Evolutionary conservation across 306 rosid genomes (phyloP).

Genomic region (Glycine tomentella): DNA sequence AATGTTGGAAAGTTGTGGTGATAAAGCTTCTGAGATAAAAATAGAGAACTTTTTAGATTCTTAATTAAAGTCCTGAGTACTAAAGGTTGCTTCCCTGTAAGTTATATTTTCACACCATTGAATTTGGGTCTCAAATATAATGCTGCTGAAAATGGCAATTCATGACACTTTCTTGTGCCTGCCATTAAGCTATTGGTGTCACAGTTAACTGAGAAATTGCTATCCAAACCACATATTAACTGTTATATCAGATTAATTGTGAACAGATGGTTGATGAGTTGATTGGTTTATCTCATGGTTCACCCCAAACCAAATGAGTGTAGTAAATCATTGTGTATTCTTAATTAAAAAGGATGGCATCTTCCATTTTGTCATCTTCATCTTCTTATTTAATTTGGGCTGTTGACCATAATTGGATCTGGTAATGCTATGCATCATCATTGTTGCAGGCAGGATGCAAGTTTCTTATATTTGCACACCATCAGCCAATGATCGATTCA

Average conservation of each 20-base stretch:
- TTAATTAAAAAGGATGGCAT: conserved; percentile 5
- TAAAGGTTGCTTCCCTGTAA: background rate
- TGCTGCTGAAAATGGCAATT: conserved; percentile 13
- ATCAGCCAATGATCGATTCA: conserved; percentile 87
- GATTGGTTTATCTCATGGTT: conserved; percentile 18
- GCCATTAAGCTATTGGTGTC: conserved; percentile 17
- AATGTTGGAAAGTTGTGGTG: conserved; percentile 15
- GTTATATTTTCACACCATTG: conserved; percentile 7
- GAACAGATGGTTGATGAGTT: background rate
- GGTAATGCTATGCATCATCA: conserved; percentile 29
- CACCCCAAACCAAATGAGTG: background rate
- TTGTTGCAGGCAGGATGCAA: conserved; percentile 91
- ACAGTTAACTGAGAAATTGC: conserved; percentile 19
- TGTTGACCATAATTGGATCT: conserved; percentile 26
- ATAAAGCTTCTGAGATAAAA: conserved; percentile 35
- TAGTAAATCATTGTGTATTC: conserved; percentile 21
- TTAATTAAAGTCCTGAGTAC: conserved; percentile 4
- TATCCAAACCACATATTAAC: background rate
- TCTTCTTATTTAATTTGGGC: conserved; percentile 25
- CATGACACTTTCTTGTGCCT: background rate
- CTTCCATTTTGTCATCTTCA: conserved; percentile 27
- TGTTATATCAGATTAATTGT: background rate
- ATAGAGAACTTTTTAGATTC: conserved; percentile 1
- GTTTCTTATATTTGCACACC: conserved; percentile 96
- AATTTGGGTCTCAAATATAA: conserved; percentile 38